A percentile compares a stretch with the other conserved stretches of the same genome.
Conservation (phyloP, 2,329 filamentous ascomycete species). For the Ambrosiella beaveri region DNA sequence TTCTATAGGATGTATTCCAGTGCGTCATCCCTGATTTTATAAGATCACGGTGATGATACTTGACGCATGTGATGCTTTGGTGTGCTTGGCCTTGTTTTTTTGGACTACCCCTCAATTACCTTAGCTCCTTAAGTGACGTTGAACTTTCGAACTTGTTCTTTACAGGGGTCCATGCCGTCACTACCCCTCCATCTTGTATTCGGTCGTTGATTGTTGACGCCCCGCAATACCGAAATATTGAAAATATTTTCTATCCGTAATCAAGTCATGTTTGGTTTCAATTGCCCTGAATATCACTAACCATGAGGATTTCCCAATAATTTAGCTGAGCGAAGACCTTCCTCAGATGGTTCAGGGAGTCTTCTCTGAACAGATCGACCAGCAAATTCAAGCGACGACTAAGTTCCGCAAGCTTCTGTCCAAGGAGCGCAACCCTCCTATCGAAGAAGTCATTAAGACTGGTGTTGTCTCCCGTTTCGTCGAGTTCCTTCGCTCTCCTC, state of each 20-base stretch:
- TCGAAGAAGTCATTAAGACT: conserved; percentile 98
- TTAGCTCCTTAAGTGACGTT: background rate
- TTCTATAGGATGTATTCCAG: background rate
- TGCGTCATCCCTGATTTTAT: background rate
- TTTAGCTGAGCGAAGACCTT: conserved; percentile 87
- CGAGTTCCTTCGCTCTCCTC: conserved; percentile 91
- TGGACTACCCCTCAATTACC: background rate
- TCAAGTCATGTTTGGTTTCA: background rate
- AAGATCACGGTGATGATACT: background rate
- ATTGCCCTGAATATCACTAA: background rate
- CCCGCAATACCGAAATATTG: background rate
- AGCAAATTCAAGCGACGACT: conserved; percentile 91
- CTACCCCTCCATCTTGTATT: conserved; percentile 8
- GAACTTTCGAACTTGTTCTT: background rate
- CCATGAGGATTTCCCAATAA: background rate
- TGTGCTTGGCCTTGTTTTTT: background rate
- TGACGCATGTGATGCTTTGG: background rate
- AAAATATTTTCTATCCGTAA: background rate
- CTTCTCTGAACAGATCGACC: conserved; percentile 96
- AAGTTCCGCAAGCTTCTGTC: conserved; percentile 97
- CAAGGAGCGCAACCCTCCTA: conserved; percentile 97
- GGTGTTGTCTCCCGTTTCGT: conserved; percentile 95
- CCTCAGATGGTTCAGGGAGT: conserved; percentile 96
- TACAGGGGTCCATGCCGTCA: conserved; percentile 6
- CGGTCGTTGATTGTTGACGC: background rate